Base-by-base conservation (phyloP, 495 filamentous ascomycete genomes). In the Penicillium canescens region DNA sequence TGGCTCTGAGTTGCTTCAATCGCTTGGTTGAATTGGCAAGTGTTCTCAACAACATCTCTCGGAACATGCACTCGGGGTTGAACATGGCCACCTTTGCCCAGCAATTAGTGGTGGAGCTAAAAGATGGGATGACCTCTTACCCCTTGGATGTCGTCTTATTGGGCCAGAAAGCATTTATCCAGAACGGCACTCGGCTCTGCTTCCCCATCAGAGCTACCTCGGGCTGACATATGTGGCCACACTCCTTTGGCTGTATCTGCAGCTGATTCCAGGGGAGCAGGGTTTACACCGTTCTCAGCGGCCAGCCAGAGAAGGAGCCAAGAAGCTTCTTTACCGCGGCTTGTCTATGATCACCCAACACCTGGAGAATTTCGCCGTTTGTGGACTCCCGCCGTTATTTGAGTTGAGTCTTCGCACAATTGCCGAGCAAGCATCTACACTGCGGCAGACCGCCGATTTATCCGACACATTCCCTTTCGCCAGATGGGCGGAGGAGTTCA, bases 1-100 rank as follows among this genome's bases (percentile, higher is more conserved):
- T 78, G n/a, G 75, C 79, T 41, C 60, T 85, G 6, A 87, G 82
- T 63, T 86, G 81, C 26, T 86, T 88, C 63, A 88, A 88, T 59
- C 74, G 69, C 14, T 52, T 84, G 3, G 68, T 78, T 4, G 74
- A 81, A 36, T 47, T 87, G 13, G 66, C 75, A 6, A 71, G 71
- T 24, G 71, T 82, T 0, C 54, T 83, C 24, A 78, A 77, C 49
- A 76, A 73, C 42, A 72, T 73, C 13, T 65, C 71, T 6, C 63
- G 71, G 6, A 69, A 72, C 34, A 59, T 66, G 7, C 65, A 62
- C 4, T 58, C 60, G 24, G 70, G 68, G 10, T 64, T 63, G 38
- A 69, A 68, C 37, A 54, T 60, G n/a, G 63, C 67, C 33, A 49
- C 55, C 13, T 75, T 70, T 51, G 67, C 65, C n/a, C 74, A 72